These are phyloP conservation scores for Haematococcus sp. DNA, from an alignment of 139 green algal species.

Conservation along the genomic window DNA sequence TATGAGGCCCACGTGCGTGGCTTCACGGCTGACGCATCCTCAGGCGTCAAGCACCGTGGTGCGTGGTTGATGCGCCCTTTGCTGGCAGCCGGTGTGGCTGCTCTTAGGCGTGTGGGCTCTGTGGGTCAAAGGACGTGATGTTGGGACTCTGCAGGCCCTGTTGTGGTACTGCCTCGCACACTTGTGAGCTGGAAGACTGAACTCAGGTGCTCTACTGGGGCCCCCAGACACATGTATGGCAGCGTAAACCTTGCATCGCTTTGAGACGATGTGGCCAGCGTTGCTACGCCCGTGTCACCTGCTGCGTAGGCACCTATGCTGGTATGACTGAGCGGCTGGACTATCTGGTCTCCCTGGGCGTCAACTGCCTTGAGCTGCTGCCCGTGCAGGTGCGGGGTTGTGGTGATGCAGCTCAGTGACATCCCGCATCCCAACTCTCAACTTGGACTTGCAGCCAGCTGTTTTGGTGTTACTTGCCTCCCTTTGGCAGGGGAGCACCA, in stretches of 20 bases:
- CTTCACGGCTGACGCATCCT: conserved; percentile 83
- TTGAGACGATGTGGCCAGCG: no score
- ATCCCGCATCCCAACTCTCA: not conserved
- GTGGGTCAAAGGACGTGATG: not conserved
- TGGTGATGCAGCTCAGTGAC: not conserved
- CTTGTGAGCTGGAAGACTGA: no score
- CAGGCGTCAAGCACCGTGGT: conserved; percentile 51
- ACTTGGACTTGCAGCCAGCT: not conserved
- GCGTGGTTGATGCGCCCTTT: not conserved
- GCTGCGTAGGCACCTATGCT: conserved; percentile 75
- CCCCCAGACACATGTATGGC: no score
- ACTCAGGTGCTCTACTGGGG: not conserved
- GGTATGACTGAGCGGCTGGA: conserved; percentile 86
- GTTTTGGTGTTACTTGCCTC: no score
- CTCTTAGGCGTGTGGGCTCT: not conserved
- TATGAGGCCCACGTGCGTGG: conserved; percentile 97
- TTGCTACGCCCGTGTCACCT: no score
- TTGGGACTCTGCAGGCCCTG: no score
- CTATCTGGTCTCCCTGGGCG: conserved; percentile 88
- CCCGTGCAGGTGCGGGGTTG: conserved; percentile 62
- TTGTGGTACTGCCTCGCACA: no score
- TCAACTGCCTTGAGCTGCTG: conserved; percentile 97
- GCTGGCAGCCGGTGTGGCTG: no score
- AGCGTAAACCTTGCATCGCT: no score
- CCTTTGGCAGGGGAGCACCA: no score